Evolutionary conservation across 257 asterid species (phyloP).

Genomic region (Catharanthus roseus): DNA sequence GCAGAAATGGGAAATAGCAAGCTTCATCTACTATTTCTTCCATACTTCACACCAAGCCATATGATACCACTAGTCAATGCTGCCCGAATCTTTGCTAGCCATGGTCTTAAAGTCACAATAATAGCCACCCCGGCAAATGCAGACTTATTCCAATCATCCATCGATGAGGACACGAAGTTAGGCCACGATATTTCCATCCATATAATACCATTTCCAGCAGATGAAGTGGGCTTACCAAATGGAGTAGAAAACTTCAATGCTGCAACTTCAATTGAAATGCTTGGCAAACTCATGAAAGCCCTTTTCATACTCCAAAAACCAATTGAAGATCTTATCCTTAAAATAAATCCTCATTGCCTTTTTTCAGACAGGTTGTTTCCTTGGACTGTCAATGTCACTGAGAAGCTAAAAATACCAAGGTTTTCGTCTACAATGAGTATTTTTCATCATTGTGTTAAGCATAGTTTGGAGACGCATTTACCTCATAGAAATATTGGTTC

Average conservation of each 20-base stretch:
- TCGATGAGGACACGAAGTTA: constrained; percentile 2
- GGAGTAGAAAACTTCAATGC: constrained; percentile 22
- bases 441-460: constrained; percentile 13
- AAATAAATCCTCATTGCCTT: constrained; percentile 21
- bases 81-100: constrained; percentile 28
- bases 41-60: constrained; percentile 28
- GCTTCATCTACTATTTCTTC: constrained; percentile 24
- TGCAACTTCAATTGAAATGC: constrained; percentile 5
- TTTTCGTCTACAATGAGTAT: constrained; percentile 14
- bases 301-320: constrained; percentile 18
- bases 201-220: constrained; percentile 17
- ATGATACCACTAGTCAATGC: constrained; percentile 27
- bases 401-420: constrained; percentile 23
- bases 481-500: constrained; percentile 19
- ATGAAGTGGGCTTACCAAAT: constrained; percentile 23
- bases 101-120: constrained; percentile 25
- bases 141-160: constrained; percentile 14
- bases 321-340: background rate
- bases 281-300: constrained; percentile 3
- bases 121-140: constrained; percentile 24
- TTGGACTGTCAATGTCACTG: constrained; percentile 29
- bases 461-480: constrained; percentile 11
- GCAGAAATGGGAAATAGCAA: background rate
- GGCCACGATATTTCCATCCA: constrained; percentile 25
- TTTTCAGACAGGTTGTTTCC: constrained; percentile 23